Evolutionary conservation across 768 basidiomycete species (phyloP), one percentile per base, ranked within the genome.

Genomic region (Thelephora ganbajun): DNA sequence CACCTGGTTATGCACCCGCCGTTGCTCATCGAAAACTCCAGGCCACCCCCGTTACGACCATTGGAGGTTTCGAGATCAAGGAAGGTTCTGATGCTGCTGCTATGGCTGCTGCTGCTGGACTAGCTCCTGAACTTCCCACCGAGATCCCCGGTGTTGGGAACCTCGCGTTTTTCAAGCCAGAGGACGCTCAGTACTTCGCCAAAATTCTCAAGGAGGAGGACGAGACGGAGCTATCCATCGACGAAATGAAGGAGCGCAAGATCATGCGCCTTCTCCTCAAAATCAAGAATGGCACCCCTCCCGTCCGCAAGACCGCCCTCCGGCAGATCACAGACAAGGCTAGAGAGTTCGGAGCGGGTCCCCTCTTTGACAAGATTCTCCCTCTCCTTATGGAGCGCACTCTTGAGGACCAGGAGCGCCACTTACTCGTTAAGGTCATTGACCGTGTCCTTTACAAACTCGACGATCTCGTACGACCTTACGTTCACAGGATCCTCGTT

Each of bases 241-340:
- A 98, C 44, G 96, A 99, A 69, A 86, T 98, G 80, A 99, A 99
- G 68, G 96, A 98, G 68, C 81, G 94, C 60, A 99, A 98, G 66
- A 98, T 98, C 57, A 97, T 98, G 93, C 83, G 96, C 20, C 68
- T 99, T 19, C 70, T 99, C 46, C 75, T 99, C 56, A 98, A 98
- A 68, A 98, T 99, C 68, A 98, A 99, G 73, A 99, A 98, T 60
- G 96, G 96, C 44, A 98, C 94, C 2, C 96, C 96, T 22, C 94
- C 96, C 11, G 92, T 97, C 50, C 83, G 96, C 49, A 99, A 99
- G 66, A 91, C 94, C 1, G 96, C 96, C 11, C 79, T 98, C 34
- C 79, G 94, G 45, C 94, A 98, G 61, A 98, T 99, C 57, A 98
- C 96, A 13, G 96, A 99, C 73, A 96, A 97, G 63, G 96, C 96